Evolutionary conservation across 495 filamentous ascomycete species (phyloP), one percentile per base, ranked within the genome.

Genomic region (Letharia columbiana): DNA sequence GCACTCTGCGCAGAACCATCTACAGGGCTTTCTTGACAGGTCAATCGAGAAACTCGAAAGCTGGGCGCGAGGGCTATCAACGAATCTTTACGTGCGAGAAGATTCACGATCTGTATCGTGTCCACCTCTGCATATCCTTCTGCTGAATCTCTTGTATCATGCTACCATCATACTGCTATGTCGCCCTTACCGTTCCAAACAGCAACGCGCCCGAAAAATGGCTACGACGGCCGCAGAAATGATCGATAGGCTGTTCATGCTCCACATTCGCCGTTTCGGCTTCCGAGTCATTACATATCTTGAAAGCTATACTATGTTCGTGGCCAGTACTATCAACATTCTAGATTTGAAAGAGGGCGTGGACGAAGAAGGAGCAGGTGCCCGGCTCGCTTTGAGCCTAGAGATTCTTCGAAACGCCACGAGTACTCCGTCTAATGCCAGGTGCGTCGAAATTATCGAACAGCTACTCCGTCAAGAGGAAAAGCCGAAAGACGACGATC

Each of bases 251-350:
- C 62, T 42, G 44, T 64, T 57, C 10, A 64, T 64, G 37, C 35
- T 56, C 28, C 62, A 31, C 23, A 58, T 64, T 41, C 39, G 37
- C 17, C 12, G 35, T 1, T 58, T 41, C 35, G 35, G 47, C 45
- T 33, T 64, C 45, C 47, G 50, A 11, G 35, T 64, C 33, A 58
- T 64, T n/a, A 64, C 28, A 9, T 58, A 42, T 28, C 33, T 44
- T 11, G 62, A 58, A 12, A 64, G 12, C 17, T 54, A 56, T 37
- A 58, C 33, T n/a, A 64, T 64, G 20, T 31, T 42, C 5, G 37
- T 31, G 50, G 50, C 50, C 11, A 31, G 49, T 40, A 58, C n/a
- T 18, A 44, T n/a, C 49, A 64, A 64, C n/a, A 58, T 42, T n/a
- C 17, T 58, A 33, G 50, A 44, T 10, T 17, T 57, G 50, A 42